A percentile compares a stretch with the other conserved stretches of the same genome.
These are phyloP conservation scores for Gynostemma pentaphyllum DNA, from an alignment of 306 rosid genomes.

Conservation along the genomic window DNA sequence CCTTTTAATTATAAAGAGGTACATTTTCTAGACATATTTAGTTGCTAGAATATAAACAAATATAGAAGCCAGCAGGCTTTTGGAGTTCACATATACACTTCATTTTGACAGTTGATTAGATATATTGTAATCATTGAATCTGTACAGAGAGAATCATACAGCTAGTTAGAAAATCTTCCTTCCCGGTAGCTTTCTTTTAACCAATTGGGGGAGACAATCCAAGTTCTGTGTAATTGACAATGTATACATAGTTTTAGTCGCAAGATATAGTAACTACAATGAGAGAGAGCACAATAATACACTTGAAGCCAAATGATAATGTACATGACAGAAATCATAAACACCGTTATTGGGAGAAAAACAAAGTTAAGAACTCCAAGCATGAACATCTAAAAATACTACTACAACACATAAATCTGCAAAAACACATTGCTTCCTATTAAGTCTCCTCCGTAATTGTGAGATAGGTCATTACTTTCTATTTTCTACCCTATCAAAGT, in stretches of 20 bases:
- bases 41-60: background rate
- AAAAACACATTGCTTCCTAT: background rate
- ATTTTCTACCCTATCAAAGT: background rate
- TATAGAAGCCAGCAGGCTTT: background rate
- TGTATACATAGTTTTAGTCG: background rate
- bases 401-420: background rate
- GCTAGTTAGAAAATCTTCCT: conserved; percentile 38
- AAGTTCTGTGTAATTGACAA: conserved; percentile 36
- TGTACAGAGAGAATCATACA: background rate
- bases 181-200: conserved; percentile 70
- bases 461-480: background rate
- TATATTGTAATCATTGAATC: background rate
- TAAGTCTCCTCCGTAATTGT: background rate
- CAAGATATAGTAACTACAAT: background rate
- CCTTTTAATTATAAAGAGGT: background rate
- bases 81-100: background rate
- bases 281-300: background rate
- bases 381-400: background rate
- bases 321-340: background rate
- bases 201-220: conserved; percentile 80
- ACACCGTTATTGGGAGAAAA: background rate
- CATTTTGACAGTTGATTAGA: background rate
- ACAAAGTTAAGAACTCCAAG: conserved; percentile 1
- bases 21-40: background rate
- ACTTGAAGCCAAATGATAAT: background rate